Evolutionary conservation across 2,329 filamentous ascomycete species (phyloP), one percentile per base, ranked within the genome.

Genomic region (Dichotomopilus funicola): DNA sequence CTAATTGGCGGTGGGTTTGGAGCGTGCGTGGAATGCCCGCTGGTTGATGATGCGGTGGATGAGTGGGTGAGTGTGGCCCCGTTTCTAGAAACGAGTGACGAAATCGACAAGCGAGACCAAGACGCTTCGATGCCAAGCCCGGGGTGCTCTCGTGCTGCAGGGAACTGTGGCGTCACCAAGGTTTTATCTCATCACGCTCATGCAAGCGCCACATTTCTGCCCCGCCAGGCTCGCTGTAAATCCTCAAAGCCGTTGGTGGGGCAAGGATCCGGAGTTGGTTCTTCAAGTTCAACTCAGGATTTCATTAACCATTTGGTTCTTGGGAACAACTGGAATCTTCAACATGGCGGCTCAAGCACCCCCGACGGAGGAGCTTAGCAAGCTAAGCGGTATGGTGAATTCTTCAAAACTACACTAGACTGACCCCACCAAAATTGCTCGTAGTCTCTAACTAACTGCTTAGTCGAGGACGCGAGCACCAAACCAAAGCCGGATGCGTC

Each of bases 341-440:
- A 71, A 59, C n/a, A 75, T 75, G 73, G 72, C 72, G 57, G 70
- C 71, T 52, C 68, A 71, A 65, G 64, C 62, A 50, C 70, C 62
- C 48, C 70, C 72, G 6, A 65, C 69, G 57, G 71, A 72, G 34
- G 71, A 73, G 70, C 71, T 74, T 5, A 62, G 69, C 52, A 72
- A 73, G 69, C 71, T 74, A 64, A 70, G 65, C 55, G 67, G 72
- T 75, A 61, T 60, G 68, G 62, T 1, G n/a, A 2, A 27, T 27
- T 27, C 19, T 12, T 19, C 9, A 10, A 46, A 10, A 11, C n/a
- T 36, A 33, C 41, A 33, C 33, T n/a, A 33, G 31, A 12, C 9
- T 7, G 36, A 45, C 7, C 11, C 40, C 19, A 27, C 19, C 19
- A 27, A 27, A 27, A 27, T 27, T 27, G 19, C 19, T 27, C 19